phyloP scores from a whole-genome alignment of 345 rosid species.

The Melastoma malabathricum region DNA sequence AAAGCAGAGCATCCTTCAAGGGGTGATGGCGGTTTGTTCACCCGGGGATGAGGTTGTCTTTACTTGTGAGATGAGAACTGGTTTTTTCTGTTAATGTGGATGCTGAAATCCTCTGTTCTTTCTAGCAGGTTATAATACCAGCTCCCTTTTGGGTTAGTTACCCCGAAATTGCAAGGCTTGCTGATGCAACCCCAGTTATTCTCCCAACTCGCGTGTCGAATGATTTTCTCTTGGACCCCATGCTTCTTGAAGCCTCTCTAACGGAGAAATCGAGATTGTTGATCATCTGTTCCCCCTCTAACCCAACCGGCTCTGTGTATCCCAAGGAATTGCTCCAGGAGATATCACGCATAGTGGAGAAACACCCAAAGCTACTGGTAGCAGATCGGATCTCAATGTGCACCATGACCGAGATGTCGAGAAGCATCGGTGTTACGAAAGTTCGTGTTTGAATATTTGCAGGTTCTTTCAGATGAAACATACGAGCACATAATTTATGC shows the following conservation, averaged over 20 bases:
- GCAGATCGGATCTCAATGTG: background rate
- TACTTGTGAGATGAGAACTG: too few relatives aligned
- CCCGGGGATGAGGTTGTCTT: slow-evolving; percentile 81
- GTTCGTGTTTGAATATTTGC: slow-evolving; percentile 1
- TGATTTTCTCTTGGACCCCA: slow-evolving; percentile 78
- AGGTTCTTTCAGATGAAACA: slow-evolving; percentile 93
- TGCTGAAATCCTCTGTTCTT: too few relatives aligned
- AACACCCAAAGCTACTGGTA: slow-evolving; percentile 94
- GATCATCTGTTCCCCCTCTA: slow-evolving; percentile 87
- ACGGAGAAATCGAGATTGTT: slow-evolving; percentile 81
- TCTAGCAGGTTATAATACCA: slow-evolving; percentile 75
- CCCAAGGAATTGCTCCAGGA: slow-evolving; percentile 77
- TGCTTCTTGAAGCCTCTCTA: slow-evolving; percentile 52
- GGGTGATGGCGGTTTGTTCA: slow-evolving; percentile 77
- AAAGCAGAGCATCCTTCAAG: slow-evolving; percentile 69
- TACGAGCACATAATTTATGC: slow-evolving; percentile 92
- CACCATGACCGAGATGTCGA: too few relatives aligned
- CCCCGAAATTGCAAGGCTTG: slow-evolving; percentile 89
- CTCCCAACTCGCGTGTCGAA: slow-evolving; percentile 70
- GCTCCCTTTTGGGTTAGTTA: slow-evolving; percentile 97
- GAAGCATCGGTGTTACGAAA: too few relatives aligned
- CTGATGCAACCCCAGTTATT: slow-evolving; percentile 86
- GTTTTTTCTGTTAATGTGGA: too few relatives aligned
- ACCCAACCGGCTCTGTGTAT: slow-evolving; percentile 96
- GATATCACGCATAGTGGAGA: slow-evolving; percentile 71